Evolutionary conservation across 2,329 filamentous ascomycete genomes (phyloP).

Genomic region (Grosmannia serpens): DNA sequence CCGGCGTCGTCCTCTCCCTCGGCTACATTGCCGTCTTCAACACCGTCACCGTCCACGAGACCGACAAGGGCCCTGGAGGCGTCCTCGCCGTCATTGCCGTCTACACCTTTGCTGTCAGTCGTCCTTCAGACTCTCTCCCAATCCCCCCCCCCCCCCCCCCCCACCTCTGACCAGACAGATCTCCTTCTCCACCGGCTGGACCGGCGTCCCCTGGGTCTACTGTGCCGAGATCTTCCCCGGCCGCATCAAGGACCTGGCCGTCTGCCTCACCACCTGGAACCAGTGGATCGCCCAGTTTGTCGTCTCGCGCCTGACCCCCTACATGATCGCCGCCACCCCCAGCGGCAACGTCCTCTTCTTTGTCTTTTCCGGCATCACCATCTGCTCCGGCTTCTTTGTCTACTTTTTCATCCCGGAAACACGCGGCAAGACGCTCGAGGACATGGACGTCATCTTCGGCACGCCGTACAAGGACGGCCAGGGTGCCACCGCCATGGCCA

Average conservation of each 20-base stretch:
- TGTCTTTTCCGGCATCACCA: not conserved
- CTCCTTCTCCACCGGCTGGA: conserved; percentile 25
- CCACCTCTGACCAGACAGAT: conserved; percentile 11
- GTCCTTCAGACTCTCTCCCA: not conserved
- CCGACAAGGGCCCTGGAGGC: not conserved
- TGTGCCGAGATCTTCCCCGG: conserved; percentile 17
- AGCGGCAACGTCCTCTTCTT: conserved; percentile 5
- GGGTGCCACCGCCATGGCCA: not conserved
- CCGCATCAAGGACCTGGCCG: conserved; percentile 16
- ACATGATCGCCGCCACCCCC: conserved; percentile 13
- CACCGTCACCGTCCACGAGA: not conserved
- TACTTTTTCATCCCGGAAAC: conserved; percentile 6
- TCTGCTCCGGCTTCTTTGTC: not conserved
- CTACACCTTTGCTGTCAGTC: not conserved
- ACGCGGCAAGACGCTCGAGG: conserved; percentile 1
- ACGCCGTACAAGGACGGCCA: not conserved
- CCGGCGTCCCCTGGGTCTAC: conserved; percentile 16
- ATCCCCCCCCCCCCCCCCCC: not conserved
- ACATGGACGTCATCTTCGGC: conserved; percentile 4
- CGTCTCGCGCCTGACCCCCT: conserved; percentile 17
- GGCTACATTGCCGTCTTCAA: conserved; percentile 19
- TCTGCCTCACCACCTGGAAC: conserved; percentile 17
- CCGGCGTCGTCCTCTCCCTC: conserved; percentile 13
- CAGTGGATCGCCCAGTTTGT: conserved; percentile 21
- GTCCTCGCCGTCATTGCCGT: not conserved